Base-by-base conservation (phyloP, 371 early-diverging fungal genomes). In the Mucor velutinosus region DNA sequence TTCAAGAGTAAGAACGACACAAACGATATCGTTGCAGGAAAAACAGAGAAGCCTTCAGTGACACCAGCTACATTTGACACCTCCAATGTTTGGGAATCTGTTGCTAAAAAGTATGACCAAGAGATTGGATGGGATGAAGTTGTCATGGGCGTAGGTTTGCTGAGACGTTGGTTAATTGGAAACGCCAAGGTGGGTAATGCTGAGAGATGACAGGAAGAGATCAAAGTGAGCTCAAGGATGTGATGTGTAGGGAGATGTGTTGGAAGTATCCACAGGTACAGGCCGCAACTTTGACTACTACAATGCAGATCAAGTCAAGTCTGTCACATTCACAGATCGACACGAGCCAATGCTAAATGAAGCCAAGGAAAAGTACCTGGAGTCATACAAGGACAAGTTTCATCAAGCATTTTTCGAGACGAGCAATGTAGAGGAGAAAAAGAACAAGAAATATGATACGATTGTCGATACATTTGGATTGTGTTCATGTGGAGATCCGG, bases 391-490 rank as follows among this genome's bases (percentile, higher is more conserved):
- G 37, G 67, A 68, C 15, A 75, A 78, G 49, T 82, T 84, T 47
- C 72, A 84, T 35, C 35, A 76, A 33, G 75, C 73, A 5, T 61
- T 65, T 12, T 78, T 82, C 27, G 57, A 73, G 35, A 68, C 67
- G 27, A 72, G 70, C 32, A 83, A 80, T 62, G 78, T 82, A 29
- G 73, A 86, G 37, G 65, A 74, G 2, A 67, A 72, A 23, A 66
- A 71, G 14, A 61, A 23, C 15, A 64, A 62, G 14, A 69, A 67
- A 1, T 86, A 83, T 29, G 94, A 95, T 70, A 92, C 93, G 0
- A 90, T 95, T 15, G 80, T 95, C 1, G 89, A 91, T 64, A 93
- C 94, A 1, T 93, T 95, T 82, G 92, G 93, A 0, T 69, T 95
- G 10, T 95, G 95, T 71, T 90, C 90, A 21, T 87, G 87, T 65